These are phyloP conservation scores for Pelargonium myrrhifolium DNA, from an alignment of 441 rosid species.

Conservation along the genomic window DNA sequence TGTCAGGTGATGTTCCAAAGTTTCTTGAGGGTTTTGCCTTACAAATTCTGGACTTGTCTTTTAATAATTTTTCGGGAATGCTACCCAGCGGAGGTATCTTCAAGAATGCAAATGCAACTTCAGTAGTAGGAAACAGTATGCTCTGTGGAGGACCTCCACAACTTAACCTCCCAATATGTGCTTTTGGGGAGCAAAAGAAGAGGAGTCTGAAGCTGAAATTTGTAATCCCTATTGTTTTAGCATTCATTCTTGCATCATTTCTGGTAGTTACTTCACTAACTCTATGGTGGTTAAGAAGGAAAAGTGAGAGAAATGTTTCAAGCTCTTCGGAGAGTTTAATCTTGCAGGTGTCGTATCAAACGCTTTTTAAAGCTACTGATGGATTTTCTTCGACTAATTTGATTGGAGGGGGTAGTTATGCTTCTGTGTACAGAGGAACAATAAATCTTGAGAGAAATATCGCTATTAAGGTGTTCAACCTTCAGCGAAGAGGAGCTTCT, in stretches of 20 bases:
- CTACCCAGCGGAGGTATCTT: conserved; percentile 22
- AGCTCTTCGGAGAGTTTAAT: not conserved
- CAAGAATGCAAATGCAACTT: conserved; percentile 18
- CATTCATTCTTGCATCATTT: not conserved
- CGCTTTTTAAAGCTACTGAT: conserved; percentile 6
- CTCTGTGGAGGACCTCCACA: conserved; percentile 25
- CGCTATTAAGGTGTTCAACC: conserved; percentile 14
- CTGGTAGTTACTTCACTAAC: not conserved
- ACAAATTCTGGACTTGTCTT: conserved; percentile 17
- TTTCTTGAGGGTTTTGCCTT: conserved; percentile 8
- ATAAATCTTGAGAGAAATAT: not conserved
- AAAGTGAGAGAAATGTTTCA: not conserved
- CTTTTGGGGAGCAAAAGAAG: not conserved
- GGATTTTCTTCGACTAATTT: not conserved
- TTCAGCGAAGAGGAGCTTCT: conserved; percentile 4
- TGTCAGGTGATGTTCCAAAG: conserved; percentile 19
- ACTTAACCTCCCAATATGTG: not conserved
- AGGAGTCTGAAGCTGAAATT: not conserved
- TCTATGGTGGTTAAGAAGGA: not conserved
- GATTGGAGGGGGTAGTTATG: conserved; percentile 8
- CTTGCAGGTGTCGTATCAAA: not conserved
- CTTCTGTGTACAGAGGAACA: conserved; percentile 12
- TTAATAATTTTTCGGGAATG: conserved; percentile 18
- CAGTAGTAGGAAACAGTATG: conserved; percentile 13
- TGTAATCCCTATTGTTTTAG: not conserved